Evolutionary conservation across 495 filamentous ascomycete species (phyloP), one percentile per base, ranked within the genome.

Genomic region (Rostrohypoxylon terebratum): DNA sequence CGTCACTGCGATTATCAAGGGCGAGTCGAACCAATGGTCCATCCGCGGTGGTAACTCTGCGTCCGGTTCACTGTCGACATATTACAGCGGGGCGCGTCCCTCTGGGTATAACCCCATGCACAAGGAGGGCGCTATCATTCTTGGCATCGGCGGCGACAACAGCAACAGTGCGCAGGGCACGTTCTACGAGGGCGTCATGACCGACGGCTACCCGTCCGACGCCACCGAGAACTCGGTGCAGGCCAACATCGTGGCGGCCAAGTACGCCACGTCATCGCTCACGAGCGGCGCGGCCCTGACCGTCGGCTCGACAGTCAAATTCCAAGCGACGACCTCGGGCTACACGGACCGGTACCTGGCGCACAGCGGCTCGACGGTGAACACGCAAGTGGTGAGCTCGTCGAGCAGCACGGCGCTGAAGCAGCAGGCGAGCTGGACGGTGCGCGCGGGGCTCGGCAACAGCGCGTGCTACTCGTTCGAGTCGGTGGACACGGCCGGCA

Each of bases 111-210:
- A 53, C 48, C 48, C 48, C 23, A 53, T 53, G 48, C 48, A 53
- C 23, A 13, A 31, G 48, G 48, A 53, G 13, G 48, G 48, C 48
- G 21, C 48, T 0, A 53, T 53, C 48, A 53, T 53, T 25, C 48
- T 53, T 25, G 48, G 48, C 48, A 53, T 53, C 48, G 48, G 48
- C 48, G 48, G 48, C 23, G 48, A 53, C 48, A 53, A 53, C 48
- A 53, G 48, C 48, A 53, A 53, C 23, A 23, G 48, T 14, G 48
- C 48, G 48, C 48, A 53, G 7, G 48, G 48, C 48, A 53, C 48
- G 0, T 53, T 53, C 13, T 53, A 53, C 48, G 48, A 53, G 23
- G 48, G 48, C 13, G 48, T 53, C 11, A 53, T 53, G 48, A 53
- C 48, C 2, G 48, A 53, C 23, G 48, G 48, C 48, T 53, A 53